Evolutionary conservation across 139 green algal species (phyloP).

Genomic region (Chlorella sp.): DNA sequence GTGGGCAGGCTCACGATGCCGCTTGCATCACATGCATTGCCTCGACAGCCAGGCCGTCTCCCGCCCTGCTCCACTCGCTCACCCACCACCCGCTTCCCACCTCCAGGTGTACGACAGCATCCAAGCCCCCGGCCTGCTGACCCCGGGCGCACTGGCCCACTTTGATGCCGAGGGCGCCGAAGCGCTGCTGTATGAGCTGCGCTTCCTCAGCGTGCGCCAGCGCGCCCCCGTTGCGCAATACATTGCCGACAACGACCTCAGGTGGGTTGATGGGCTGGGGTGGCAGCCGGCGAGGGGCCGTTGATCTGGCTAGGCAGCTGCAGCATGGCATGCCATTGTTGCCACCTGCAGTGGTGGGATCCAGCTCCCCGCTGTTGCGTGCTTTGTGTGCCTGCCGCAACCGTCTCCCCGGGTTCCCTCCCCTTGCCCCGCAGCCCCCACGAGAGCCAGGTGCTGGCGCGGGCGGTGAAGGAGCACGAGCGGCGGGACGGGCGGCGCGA

Average conservation of each 20-base stretch:
- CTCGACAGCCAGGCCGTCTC: neutral
- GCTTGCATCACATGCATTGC: neutral
- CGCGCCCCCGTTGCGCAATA: slow-evolving; percentile 39
- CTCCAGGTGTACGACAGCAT: slow-evolving; percentile 72
- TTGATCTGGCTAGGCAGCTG: no score
- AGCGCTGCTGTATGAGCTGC: slow-evolving; percentile 71
- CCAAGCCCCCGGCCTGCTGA: slow-evolving; percentile 35
- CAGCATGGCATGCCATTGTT: no score
- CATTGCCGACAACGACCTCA: slow-evolving; percentile 56
- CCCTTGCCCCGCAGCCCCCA: slow-evolving; percentile 8
- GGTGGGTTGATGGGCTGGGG: neutral
- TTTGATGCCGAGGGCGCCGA: slow-evolving; percentile 61
- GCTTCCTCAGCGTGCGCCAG: slow-evolving; percentile 57
- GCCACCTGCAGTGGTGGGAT: neutral
- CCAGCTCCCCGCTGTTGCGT: neutral
- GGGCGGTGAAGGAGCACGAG: slow-evolving; percentile 84
- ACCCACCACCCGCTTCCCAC: neutral
- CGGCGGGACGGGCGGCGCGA: slow-evolving; percentile 52
- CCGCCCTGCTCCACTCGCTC: neutral
- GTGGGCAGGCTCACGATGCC: neutral
- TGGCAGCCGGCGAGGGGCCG: no score
- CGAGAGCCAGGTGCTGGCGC: slow-evolving; percentile 53
- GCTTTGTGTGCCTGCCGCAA: neutral
- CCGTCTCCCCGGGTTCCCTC: neutral
- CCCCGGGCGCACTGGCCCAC: slow-evolving; percentile 41